Evolutionary conservation across 2,329 filamentous ascomycete genomes (phyloP).

Genomic region (Penicillium hordei): DNA sequence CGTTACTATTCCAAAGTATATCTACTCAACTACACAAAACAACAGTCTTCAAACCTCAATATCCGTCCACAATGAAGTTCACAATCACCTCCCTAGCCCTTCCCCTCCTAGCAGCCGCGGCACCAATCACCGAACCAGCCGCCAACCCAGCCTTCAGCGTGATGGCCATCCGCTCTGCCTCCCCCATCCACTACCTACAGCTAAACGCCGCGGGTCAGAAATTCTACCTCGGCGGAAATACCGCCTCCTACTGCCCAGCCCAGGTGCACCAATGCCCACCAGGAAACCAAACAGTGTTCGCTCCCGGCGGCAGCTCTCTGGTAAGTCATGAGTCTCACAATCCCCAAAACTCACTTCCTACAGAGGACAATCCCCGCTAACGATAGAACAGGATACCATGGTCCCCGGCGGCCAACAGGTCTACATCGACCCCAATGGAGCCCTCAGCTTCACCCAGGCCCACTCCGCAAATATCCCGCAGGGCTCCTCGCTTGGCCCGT

Average conservation of each 20-base stretch:
- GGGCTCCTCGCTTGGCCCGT: constrained; percentile 54
- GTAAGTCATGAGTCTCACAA: constrained; percentile 31
- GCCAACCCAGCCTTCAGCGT: constrained; percentile 41
- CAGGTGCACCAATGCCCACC: constrained; percentile 43
- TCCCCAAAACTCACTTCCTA: neutral
- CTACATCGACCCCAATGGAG: constrained; percentile 57
- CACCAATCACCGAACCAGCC: constrained; percentile 16
- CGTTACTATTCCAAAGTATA: neutral
- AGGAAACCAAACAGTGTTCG: constrained; percentile 50
- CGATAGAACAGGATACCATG: constrained; percentile 43
- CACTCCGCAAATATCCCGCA: constrained; percentile 56
- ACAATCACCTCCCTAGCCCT: constrained; percentile 24
- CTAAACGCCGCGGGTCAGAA: constrained; percentile 50
- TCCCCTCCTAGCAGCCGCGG: constrained; percentile 31
- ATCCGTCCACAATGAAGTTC: constrained; percentile 28
- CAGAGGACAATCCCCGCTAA: constrained; percentile 21
- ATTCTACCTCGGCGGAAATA: constrained; percentile 52
- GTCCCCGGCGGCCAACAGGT: constrained; percentile 65
- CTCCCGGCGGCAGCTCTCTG: constrained; percentile 39
- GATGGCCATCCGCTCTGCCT: constrained; percentile 48
- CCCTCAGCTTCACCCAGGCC: constrained; percentile 57
- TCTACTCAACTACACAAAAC: neutral
- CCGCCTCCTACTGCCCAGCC: constrained; percentile 53
- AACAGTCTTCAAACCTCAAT: neutral
- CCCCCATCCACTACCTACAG: constrained; percentile 50